Conservation (phyloP, 2,329 filamentous ascomycete genomes). For the Zalaria obscura region DNA sequence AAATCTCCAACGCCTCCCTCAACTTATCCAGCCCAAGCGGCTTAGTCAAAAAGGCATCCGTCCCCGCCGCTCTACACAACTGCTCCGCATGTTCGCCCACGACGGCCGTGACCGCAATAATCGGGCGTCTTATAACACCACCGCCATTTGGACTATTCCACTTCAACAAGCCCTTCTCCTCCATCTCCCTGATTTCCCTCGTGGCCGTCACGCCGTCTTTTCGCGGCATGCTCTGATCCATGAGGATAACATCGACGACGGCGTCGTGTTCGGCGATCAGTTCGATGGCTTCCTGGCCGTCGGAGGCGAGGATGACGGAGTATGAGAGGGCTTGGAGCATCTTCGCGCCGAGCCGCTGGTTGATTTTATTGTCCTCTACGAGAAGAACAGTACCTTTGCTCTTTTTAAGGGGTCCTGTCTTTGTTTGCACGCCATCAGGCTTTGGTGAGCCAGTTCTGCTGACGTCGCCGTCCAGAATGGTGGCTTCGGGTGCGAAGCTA, state of each 20-base stretch:
- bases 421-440: too few relatives aligned
- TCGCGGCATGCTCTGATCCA: slow-evolving; percentile 8
- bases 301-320: slow-evolving; percentile 8
- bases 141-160: neutral
- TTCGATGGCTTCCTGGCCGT: slow-evolving; percentile 12
- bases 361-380: neutral
- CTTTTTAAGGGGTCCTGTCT: too few relatives aligned
- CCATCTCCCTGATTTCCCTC: slow-evolving; percentile 5
- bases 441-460: too few relatives aligned
- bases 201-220: slow-evolving; percentile 8
- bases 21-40: slow-evolving; percentile 4
- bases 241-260: slow-evolving; percentile 6
- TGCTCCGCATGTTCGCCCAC: slow-evolving; percentile 2
- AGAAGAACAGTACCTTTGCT: neutral
- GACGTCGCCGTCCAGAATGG: neutral
- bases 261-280: neutral
- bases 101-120: slow-evolving; percentile 7
- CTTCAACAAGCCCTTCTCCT: neutral
- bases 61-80: slow-evolving; percentile 6
- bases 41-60: slow-evolving; percentile 7
- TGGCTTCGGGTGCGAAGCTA: slow-evolving; percentile 1
- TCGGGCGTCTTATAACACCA: neutral
- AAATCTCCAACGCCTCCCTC: neutral
- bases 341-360: slow-evolving; percentile 5
- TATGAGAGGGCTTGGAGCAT: slow-evolving; percentile 4